These are phyloP conservation scores for Saccharomyces hybrid DNA, from an alignment of 1,139 yeast species.

Conservation along the genomic window DNA sequence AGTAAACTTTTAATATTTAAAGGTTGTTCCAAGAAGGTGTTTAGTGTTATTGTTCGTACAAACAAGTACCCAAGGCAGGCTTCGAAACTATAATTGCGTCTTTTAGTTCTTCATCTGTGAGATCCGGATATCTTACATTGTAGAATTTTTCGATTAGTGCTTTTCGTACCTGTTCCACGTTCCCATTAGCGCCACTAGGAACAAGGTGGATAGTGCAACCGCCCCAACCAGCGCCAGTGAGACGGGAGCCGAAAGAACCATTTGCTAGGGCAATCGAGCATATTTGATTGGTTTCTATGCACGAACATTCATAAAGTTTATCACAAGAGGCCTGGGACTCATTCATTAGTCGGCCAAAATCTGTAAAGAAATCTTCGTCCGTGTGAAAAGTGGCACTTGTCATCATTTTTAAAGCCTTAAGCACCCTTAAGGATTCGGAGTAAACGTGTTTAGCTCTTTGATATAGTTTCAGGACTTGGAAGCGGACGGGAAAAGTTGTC, in stretches of 20 bases:
- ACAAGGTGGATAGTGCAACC: conserved; percentile 66
- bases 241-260: conserved; percentile 62
- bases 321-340: conserved; percentile 51
- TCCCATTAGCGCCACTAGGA: conserved; percentile 35
- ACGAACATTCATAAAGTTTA: conserved; percentile 47
- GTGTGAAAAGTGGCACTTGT: conserved; percentile 9
- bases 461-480: conserved; percentile 47
- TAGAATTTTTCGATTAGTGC: conserved; percentile 49
- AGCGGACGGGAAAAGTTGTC: conserved; percentile 50
- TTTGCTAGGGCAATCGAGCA: conserved; percentile 46
- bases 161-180: conserved; percentile 38
- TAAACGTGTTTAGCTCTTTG: conserved; percentile 59
- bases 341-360: conserved; percentile 51
- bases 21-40: not conserved
- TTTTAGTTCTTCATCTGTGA: conserved; percentile 37
- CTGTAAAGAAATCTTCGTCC: conserved; percentile 29
- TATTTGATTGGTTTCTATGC: conserved; percentile 44
- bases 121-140: conserved; percentile 36
- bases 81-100: conserved; percentile 48
- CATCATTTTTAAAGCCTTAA: conserved; percentile 42
- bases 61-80: conserved; percentile 43
- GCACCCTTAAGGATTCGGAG: conserved; percentile 53
- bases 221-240: conserved; percentile 79
- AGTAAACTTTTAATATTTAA: not conserved
- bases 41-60: not conserved